Evolutionary conservation across 768 basidiomycete genomes (phyloP).

Genomic region (Leccinum olivaceopallidum): DNA sequence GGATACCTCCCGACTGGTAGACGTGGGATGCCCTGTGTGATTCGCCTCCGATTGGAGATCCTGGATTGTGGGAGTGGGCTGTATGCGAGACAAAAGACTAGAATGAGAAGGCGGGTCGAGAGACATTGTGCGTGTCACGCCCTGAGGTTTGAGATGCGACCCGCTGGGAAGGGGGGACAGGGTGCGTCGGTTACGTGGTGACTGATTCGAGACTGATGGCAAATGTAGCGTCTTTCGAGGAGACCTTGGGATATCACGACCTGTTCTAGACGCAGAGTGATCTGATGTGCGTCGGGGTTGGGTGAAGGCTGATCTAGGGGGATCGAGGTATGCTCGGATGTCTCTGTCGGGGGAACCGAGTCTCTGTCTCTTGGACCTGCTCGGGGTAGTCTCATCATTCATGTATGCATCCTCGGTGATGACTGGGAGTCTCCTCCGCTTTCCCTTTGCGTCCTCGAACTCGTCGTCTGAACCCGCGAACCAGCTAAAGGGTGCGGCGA

Average conservation of each 20-base stretch:
- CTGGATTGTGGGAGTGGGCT: conserved; percentile 36
- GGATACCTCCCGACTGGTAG: conserved; percentile 40
- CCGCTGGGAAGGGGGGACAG: conserved; percentile 41
- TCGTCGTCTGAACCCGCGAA: conserved; percentile 55
- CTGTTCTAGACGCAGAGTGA: conserved; percentile 21
- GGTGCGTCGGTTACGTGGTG: conserved; percentile 40
- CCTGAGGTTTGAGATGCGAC: conserved; percentile 36
- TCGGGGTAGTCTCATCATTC: conserved; percentile 35
- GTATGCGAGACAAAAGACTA: conserved; percentile 25
- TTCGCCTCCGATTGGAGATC: conserved; percentile 28
- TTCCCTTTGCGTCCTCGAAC: conserved; percentile 50
- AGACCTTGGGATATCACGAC: conserved; percentile 26
- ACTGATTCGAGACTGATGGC: conserved; percentile 32
- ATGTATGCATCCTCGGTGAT: conserved; percentile 24
- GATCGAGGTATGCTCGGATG: conserved; percentile 51
- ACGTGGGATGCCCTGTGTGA: conserved; percentile 17
- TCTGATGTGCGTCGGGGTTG: conserved; percentile 24
- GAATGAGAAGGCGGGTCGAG: conserved; percentile 57
- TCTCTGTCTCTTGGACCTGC: conserved; percentile 52
- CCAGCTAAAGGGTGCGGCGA: conserved; percentile 58
- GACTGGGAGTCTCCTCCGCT: conserved; percentile 50
- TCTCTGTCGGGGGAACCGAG: conserved; percentile 49
- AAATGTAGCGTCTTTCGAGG: conserved; percentile 35
- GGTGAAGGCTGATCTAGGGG: conserved; percentile 47
- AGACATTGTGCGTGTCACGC: conserved; percentile 63